Evolutionary conservation across 2,329 filamentous ascomycete species (phyloP).

Genomic region (Neofusicoccum sp.): DNA sequence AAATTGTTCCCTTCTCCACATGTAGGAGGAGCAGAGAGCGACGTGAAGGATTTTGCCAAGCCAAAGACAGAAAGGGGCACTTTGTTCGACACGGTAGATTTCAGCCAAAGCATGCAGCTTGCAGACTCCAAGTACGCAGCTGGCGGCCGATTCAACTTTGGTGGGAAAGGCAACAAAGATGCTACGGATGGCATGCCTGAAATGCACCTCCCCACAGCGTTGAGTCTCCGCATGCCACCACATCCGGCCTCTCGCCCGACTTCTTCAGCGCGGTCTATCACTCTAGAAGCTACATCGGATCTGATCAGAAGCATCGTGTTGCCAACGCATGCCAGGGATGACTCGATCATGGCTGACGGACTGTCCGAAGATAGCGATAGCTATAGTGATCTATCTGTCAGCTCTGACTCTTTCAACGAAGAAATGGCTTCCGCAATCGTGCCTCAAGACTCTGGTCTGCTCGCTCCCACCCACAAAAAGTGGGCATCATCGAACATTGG

Average conservation of each 20-base stretch:
- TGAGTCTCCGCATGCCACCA: not conserved
- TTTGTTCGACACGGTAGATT: conserved; percentile 52
- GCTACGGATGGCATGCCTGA: not conserved
- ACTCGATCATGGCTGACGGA: not conserved
- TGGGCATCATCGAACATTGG: not conserved
- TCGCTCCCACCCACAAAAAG: not conserved
- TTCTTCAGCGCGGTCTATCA: not conserved
- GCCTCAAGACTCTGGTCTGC: not conserved
- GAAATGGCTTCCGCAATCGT: not conserved
- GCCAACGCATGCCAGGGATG: not conserved
- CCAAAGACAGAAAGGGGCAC: conserved; percentile 35
- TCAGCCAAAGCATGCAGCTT: conserved; percentile 47
- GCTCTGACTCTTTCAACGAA: not conserved
- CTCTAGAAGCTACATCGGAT: not conserved
- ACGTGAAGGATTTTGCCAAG: not conserved
- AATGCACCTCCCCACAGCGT: not conserved
- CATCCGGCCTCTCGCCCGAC: conserved; percentile 1
- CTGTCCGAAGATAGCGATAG: conserved; percentile 6
- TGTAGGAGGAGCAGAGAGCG: not conserved
- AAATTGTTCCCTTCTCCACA: conserved; percentile 8
- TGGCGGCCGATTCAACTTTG: conserved; percentile 44
- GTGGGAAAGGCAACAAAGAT: not conserved
- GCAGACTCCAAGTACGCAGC: conserved; percentile 55
- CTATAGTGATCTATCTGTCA: conserved; percentile 1
- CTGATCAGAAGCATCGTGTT: conserved; percentile 2